These are phyloP conservation scores for Phytophthora meadii DNA, from an alignment of 352 stramenopile species.

Conservation along the genomic window DNA sequence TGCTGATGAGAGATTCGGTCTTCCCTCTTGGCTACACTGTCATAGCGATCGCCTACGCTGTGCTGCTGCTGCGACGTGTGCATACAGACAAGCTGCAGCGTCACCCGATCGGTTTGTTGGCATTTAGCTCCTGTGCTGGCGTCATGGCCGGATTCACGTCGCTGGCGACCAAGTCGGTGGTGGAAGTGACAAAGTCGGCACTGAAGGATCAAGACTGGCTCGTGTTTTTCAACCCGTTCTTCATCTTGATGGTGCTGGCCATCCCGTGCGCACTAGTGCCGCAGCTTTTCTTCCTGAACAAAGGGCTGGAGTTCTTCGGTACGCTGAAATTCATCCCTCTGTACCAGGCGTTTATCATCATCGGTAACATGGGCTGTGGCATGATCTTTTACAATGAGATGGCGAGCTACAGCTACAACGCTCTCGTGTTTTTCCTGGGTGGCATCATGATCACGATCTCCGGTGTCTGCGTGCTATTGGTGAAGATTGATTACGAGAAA, in stretches of 20 bases:
- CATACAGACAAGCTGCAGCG: constrained; percentile 60
- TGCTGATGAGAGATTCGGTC: constrained; percentile 65
- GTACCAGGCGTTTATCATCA: constrained; percentile 86
- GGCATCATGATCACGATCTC: constrained; percentile 67
- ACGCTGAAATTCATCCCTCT: constrained; percentile 85
- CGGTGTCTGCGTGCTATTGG: constrained; percentile 67
- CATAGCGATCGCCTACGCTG: constrained; percentile 52
- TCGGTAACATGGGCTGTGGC: constrained; percentile 76
- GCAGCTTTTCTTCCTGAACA: constrained; percentile 84
- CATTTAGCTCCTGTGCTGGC: constrained; percentile 75
- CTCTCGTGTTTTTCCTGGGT: constrained; percentile 55
- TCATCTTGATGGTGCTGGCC: constrained; percentile 60
- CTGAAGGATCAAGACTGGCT: constrained; percentile 45
- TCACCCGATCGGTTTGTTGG: constrained; percentile 59
- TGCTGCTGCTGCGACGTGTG: constrained; percentile 63
- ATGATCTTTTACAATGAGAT: constrained; percentile 88
- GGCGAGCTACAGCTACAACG: constrained; percentile 52
- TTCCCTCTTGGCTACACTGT: constrained; percentile 66
- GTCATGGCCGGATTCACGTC: constrained; percentile 84
- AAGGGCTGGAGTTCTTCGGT: constrained; percentile 77
- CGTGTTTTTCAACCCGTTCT: constrained; percentile 73
- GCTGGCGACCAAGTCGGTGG: constrained; percentile 75
- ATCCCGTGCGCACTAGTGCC: constrained; percentile 68
- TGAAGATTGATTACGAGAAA: constrained; percentile 54
- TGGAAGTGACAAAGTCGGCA: constrained; percentile 68